These are phyloP conservation scores for Colletotrichum tamarilloi DNA, from an alignment of 2,329 filamentous ascomycete species.

Conservation along the genomic window DNA sequence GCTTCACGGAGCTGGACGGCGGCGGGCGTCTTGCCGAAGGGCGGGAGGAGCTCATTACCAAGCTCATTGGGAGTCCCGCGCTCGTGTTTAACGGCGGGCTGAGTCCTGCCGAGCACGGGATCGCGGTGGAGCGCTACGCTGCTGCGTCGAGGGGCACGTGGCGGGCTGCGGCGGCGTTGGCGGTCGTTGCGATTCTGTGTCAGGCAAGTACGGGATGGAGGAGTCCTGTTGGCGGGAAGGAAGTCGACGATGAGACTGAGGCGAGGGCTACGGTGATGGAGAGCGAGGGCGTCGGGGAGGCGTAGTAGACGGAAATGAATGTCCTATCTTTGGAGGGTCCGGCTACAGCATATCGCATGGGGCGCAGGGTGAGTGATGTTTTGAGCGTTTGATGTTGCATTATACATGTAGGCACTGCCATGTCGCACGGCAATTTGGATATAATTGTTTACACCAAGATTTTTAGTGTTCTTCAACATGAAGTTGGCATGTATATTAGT, in stretches of 20 bases:
- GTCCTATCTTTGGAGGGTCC: background rate
- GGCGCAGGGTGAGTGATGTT: background rate
- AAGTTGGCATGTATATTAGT: background rate
- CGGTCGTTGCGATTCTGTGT: constrained; percentile 55
- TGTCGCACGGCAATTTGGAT: background rate
- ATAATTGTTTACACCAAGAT: background rate
- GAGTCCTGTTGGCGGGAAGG: constrained; percentile 53
- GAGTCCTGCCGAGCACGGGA: constrained; percentile 50
- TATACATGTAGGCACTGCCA: background rate
- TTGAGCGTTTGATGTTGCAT: background rate
- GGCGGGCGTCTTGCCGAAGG: constrained; percentile 44
- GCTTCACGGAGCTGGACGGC: constrained; percentile 64
- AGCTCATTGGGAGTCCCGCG: constrained; percentile 62
- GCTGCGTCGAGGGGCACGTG: constrained; percentile 58
- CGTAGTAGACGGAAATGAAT: constrained; percentile 16
- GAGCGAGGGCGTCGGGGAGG: constrained; percentile 47
- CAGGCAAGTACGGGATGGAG: constrained; percentile 65
- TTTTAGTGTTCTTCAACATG: background rate
- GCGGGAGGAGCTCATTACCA: constrained; percentile 54
- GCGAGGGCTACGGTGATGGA: constrained; percentile 41
- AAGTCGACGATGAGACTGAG: constrained; percentile 45
- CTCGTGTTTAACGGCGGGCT: constrained; percentile 59
- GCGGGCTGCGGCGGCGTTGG: constrained; percentile 56
- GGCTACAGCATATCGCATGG: background rate
- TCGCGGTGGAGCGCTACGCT: constrained; percentile 62